Percentiles rank a stretch among this genome's conserved stretches.
phyloP scores from a whole-genome alignment of 2,329 filamentous ascomycete genomes.

The Monosporascus sp. region DNA sequence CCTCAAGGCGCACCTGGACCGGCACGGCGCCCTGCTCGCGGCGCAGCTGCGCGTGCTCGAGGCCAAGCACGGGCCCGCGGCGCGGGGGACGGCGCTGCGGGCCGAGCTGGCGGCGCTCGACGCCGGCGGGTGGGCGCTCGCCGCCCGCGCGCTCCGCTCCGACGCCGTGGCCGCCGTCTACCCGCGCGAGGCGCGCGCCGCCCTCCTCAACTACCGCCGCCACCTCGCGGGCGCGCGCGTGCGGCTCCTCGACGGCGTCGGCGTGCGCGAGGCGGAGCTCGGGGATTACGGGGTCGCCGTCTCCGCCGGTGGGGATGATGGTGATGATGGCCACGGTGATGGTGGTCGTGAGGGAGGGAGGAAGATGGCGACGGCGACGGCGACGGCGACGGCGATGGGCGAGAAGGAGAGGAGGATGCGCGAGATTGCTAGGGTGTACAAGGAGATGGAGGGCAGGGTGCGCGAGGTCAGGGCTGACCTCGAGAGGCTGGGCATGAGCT shows the following conservation, averaged over 20 bases:
- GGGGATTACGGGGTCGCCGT: constrained; percentile 42
- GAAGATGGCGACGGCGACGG: neutral
- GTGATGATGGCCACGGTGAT: constrained; percentile 3
- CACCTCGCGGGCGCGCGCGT: constrained; percentile 46
- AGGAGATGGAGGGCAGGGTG: constrained; percentile 45
- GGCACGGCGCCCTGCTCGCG: constrained; percentile 34
- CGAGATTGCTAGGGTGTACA: constrained; percentile 48
- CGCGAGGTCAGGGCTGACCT: constrained; percentile 46
- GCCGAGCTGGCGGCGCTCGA: constrained; percentile 39
- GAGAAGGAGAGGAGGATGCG: constrained; percentile 41
- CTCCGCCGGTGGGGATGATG: too few relatives aligned
- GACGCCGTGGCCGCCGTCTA: constrained; percentile 36
- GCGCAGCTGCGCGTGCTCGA: constrained; percentile 47
- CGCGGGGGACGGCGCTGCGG: constrained; percentile 46
- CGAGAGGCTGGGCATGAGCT: constrained; percentile 19
- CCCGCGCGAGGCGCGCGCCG: constrained; percentile 30
- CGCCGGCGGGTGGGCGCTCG: constrained; percentile 36
- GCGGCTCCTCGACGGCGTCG: constrained; percentile 39
- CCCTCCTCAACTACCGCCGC: constrained; percentile 40
- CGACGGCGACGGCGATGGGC: constrained; percentile 20
- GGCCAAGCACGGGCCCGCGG: constrained; percentile 48
- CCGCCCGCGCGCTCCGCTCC: constrained; percentile 29
- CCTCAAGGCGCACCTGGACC: constrained; percentile 35
- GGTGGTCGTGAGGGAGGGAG: constrained; percentile 10
- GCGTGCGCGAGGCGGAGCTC: constrained; percentile 38